Evolutionary conservation across 495 filamentous ascomycete genomes (phyloP), one percentile per base, ranked within the genome.

Genomic region (Glarea lozoyensis): DNA sequence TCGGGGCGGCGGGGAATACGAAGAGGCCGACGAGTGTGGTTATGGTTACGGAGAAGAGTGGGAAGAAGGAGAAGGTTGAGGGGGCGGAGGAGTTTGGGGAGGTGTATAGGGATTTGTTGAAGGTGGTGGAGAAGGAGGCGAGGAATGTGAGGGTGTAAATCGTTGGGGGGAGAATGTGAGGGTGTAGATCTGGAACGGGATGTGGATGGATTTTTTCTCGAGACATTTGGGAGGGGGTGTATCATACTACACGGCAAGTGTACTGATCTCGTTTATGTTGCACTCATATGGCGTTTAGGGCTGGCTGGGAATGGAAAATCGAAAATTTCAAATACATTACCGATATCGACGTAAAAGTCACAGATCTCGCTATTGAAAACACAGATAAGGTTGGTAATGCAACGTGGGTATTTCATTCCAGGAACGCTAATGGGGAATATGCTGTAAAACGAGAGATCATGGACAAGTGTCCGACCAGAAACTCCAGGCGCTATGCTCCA

Each of bases 1-100:
- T 99, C 32, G 93, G 93, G 53, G 81, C 84, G 42, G 88, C 92
- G 19, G 86, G 88, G 19, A 80, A 76, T 48, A 97, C 92, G 35
- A 97, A 95, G 76, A 75, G 92, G 48, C 90, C 92, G 17, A 97
- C 92, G 20, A 93, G 86, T 64, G 89, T 96, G 17, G 81, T 93
- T 42, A 87, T 96, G 85, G 79, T 94, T 64, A 51, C 73, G 62
- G 62, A 68, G 69, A 60, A 65, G 64, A 61, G 63, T 45, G 63
- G 56, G 45, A 82, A 79, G 69, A 78, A 79, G 70, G 68, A 70
- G 46, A 66, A 66, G 43, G 68, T 70, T 52, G 68, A 64, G 34
- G 65, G 46, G 15, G 66, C 69, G 41, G 82, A 81, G 57, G 83
- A 86, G 41, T 88, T 86, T 62, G 69, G 66, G 60, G 78, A 83